Evolutionary conservation across 2,329 filamentous ascomycete species (phyloP).

Genomic region (Botrytis cinerea): DNA sequence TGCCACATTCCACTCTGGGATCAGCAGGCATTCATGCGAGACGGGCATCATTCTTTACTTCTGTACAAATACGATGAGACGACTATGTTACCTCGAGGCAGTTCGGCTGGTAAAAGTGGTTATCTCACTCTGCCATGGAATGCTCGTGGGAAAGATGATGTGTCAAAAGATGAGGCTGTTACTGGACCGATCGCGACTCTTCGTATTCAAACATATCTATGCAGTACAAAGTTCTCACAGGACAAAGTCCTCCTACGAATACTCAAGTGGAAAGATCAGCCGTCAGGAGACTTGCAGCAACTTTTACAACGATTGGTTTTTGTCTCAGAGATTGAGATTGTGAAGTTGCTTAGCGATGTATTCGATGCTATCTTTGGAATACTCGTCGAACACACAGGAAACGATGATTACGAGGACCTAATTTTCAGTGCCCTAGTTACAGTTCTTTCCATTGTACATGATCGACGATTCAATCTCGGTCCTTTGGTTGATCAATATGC

Average conservation of each 20-base stretch:
- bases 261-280: conserved; percentile 80
- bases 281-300: conserved; percentile 69
- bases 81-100: conserved; percentile 68
- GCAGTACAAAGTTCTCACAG: conserved; percentile 93
- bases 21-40: conserved; percentile 82
- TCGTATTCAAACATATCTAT: conserved; percentile 79
- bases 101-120: conserved; percentile 71
- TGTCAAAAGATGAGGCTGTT: conserved; percentile 69
- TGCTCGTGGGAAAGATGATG: conserved; percentile 64
- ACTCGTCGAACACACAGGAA: conserved; percentile 85
- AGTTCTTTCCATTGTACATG: conserved; percentile 89
- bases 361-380: conserved; percentile 91
- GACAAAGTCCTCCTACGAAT: conserved; percentile 83
- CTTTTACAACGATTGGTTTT: conserved; percentile 84
- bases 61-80: conserved; percentile 92
- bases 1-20: conserved; percentile 95
- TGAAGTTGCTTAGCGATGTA: conserved; percentile 87
- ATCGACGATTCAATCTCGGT: conserved; percentile 87
- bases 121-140: conserved; percentile 86
- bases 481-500: conserved; percentile 92
- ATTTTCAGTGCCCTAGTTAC: conserved; percentile 89
- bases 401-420: conserved; percentile 88
- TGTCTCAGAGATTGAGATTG: conserved; percentile 95
- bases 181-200: conserved; percentile 81
- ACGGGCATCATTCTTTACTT: conserved; percentile 78